Evolutionary conservation across 2,329 filamentous ascomycete genomes (phyloP), one percentile per base, ranked within the genome.

Genomic region (Rhinocladiella mackenziei): DNA sequence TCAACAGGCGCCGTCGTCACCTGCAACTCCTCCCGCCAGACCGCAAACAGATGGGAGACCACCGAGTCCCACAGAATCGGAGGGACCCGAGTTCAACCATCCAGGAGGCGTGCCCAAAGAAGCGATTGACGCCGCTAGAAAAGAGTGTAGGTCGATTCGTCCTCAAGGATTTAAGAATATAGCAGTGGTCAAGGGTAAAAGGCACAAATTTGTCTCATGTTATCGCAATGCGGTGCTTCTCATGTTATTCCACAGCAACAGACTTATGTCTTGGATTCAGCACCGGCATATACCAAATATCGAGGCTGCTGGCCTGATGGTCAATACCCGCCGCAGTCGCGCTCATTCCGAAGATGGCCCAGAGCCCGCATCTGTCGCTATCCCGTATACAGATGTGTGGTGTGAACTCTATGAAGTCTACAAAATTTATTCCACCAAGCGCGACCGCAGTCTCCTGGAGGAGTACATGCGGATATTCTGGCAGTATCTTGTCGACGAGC

Each of bases 251-350:
- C 33, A 39, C 14, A 50, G 41, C 37, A 33, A 31, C 7, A 38
- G 44, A 29, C 15, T 54, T 8, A 43, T 54, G 41, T 37, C 36
- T 8, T 54, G 47, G 47, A 45, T 54, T 13, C 18, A 50, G 18
- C 14, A 45, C 23, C 18, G 34, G 15, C 41, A 53, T 28, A 41
- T 53, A 14, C 43, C 41, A n/a, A 39, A 11, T 3, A 31, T 53
- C 10, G 13, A 20, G 28, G 22, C 13, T 1, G 40, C 40, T 11
- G 44, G 36, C 4, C 6, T 45, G 32, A 17, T 17, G n/a, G 17
- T 50, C n/a, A 20, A 33, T 15, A 23, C 32, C 22, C n/a, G n/a
- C n/a, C n/a, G n/a, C n/a, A n/a, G n/a, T n/a, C n/a, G n/a, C n/a
- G n/a, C n/a, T n/a, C n/a, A n/a, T n/a, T n/a, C n/a, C n/a, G n/a